These are phyloP conservation scores for Saccharomycopsis microspora DNA, from an alignment of 805 yeast species.

Conservation along the genomic window DNA sequence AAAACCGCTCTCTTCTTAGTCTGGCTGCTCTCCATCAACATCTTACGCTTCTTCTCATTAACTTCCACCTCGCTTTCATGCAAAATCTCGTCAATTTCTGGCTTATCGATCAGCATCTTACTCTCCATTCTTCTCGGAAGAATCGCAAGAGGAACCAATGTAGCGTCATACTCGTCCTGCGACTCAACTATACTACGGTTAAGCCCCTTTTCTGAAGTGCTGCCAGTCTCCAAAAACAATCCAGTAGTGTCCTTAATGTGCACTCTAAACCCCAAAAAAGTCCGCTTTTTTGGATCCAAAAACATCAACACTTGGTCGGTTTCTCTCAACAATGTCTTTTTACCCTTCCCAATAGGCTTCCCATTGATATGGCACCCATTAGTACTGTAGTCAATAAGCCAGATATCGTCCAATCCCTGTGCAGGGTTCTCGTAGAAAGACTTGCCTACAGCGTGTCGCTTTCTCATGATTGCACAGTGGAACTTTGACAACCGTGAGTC, in stretches of 20 bases:
- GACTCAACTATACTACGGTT: constrained; percentile 8
- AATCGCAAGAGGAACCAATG: neutral
- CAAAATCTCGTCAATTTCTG: neutral
- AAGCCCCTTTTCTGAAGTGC: neutral
- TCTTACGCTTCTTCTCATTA: constrained; percentile 2
- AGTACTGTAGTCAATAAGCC: constrained; percentile 73
- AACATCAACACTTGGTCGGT: constrained; percentile 61
- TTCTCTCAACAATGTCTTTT: constrained; percentile 47
- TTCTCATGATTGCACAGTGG: constrained; percentile 62
- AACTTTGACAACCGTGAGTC: constrained; percentile 76
- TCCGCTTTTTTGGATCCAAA: constrained; percentile 42
- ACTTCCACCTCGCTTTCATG: neutral
- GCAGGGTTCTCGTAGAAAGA: constrained; percentile 62
- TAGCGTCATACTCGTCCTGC: constrained; percentile 12
- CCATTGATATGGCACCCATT: constrained; percentile 70
- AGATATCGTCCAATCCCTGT: constrained; percentile 59
- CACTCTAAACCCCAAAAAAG: constrained; percentile 43
- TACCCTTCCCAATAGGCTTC: constrained; percentile 44
- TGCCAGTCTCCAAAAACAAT: constrained; percentile 26
- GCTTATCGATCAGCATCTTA: neutral
- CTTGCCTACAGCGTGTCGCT: constrained; percentile 48
- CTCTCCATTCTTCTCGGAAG: neutral
- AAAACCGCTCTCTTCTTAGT: constrained; percentile 14
- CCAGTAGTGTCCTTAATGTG: constrained; percentile 52
- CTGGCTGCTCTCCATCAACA: neutral